Evolutionary conservation across 352 stramenopile genomes (phyloP).

Genomic region (Globisporangium abappressorium): DNA sequence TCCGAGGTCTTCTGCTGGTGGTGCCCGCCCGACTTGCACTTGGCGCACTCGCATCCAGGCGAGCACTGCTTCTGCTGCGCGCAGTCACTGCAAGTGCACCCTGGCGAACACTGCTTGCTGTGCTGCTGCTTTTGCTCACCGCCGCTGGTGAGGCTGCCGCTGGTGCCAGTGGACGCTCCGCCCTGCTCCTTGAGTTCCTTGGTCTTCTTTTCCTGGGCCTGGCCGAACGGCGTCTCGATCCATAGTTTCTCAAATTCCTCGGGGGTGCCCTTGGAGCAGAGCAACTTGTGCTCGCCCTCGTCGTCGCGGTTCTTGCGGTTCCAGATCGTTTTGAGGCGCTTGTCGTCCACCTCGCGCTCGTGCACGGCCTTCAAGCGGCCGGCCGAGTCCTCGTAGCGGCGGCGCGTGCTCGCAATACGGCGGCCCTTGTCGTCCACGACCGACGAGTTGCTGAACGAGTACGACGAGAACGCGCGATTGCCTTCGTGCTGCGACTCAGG

Average conservation of each 20-base stretch:
- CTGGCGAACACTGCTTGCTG: neutral
- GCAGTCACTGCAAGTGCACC: neutral
- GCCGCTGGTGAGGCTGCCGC: neutral
- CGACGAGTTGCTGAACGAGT: conserved; percentile 76
- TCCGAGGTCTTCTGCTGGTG: neutral
- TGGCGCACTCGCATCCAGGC: neutral
- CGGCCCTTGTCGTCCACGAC: conserved; percentile 66
- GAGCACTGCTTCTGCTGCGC: neutral
- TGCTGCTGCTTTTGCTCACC: neutral
- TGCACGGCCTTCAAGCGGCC: conserved; percentile 80
- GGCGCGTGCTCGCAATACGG: conserved; percentile 63
- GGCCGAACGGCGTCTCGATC: conserved; percentile 63
- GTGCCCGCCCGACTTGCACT: conserved; percentile 1
- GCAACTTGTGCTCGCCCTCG: conserved; percentile 58
- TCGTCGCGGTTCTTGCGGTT: conserved; percentile 57
- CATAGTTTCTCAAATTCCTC: conserved; percentile 81
- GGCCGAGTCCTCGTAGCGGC: conserved; percentile 81
- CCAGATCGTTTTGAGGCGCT: conserved; percentile 75
- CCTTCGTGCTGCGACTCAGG: conserved; percentile 26
- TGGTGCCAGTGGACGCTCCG: conserved; percentile 11
- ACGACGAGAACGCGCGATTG: conserved; percentile 58
- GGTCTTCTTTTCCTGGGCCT: conserved; percentile 60
- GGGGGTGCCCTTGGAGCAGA: conserved; percentile 45
- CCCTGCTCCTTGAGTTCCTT: conserved; percentile 49
- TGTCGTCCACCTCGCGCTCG: conserved; percentile 64